Evolutionary conservation across 2,329 filamentous ascomycete species (phyloP), one percentile per base, ranked within the genome.

Genomic region (Neospermospora avenae): DNA sequence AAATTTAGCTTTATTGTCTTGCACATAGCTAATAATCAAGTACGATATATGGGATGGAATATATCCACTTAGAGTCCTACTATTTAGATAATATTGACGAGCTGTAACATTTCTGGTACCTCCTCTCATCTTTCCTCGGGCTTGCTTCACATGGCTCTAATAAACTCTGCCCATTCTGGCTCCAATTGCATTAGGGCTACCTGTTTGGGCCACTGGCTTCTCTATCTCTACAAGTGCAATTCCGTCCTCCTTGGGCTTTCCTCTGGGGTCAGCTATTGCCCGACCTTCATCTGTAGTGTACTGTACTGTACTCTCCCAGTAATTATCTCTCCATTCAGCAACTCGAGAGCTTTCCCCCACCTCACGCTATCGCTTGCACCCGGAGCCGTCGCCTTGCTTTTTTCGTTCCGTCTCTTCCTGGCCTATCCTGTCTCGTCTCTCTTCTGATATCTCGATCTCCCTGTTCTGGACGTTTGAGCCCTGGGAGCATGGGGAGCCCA

Each of bases 331-430:
- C 37, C 37, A 41, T 11, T 18, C 34, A 34, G 22, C 20, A 24
- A 18, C 14, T 14, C 20, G 3, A 25, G 20, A 39, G 11, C 34
- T 4, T 34, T 16, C 22, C 25, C 18, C 18, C 14, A 25, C 14
- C 5, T 31, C 16, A 7, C 13, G 8, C 7, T 37, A n/a, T 14
- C 51, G 22, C 48, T 35, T 39, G 28, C 44, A 57, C 55, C 46
- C 18, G 35, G 39, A 35, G 37, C 64, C 63, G 55, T 51, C 64
- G 68, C 67, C 66, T 67, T 68, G 64, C 65, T 67, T 67, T 68
- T 68, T 49, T 10, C n/a, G n/a, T 46, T 24, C 45, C 39, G 45
- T 58, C 10, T 51, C 52, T 56, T 28, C 34, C 37, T 28, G 16
- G 37, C 51, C 56, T 52, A 10, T 34, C 56, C 37, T 41, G 42